Conservation (phyloP, 179 eudicot genomes). For the Sideroxylon spinosum region DNA sequence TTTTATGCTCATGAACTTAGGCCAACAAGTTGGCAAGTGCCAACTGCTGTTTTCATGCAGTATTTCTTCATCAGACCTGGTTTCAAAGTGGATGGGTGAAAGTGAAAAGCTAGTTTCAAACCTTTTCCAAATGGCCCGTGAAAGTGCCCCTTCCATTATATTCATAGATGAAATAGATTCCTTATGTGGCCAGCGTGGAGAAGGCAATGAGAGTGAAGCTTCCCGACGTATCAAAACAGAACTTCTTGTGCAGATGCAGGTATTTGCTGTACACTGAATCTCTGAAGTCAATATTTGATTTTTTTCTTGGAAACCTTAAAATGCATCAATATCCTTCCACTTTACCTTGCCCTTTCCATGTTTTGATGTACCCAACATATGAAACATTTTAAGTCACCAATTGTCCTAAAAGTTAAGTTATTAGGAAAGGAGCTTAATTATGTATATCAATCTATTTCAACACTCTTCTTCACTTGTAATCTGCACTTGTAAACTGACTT, state of each 20-base stretch:
- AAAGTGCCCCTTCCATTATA: slow-evolving; percentile 89
- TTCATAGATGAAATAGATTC: slow-evolving; percentile 98
- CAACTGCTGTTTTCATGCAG: slow-evolving; percentile 51
- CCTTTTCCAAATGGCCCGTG: slow-evolving; percentile 98
- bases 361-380: too few species aligned
- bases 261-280: slow-evolving; percentile 14
- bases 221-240: slow-evolving; percentile 98
- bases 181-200: slow-evolving; percentile 93
- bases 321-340: not conserved
- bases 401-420: too few species aligned
- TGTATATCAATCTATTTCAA: too few species aligned
- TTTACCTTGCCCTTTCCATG: not conserved
- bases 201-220: slow-evolving; percentile 99
- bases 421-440: too few species aligned
- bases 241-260: slow-evolving; percentile 99
- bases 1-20: slow-evolving; percentile 16
- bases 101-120: slow-evolving; percentile 96
- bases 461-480: too few species aligned
- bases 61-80: slow-evolving; percentile 91
- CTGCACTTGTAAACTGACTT: too few species aligned
- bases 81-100: slow-evolving; percentile 99
- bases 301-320: not conserved
- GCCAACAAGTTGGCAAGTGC: slow-evolving; percentile 38
- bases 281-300: not conserved
- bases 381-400: too few species aligned